A percentile compares a stretch with the other conserved stretches of the same genome.
These are phyloP conservation scores for Trichoderma sp. DNA, from an alignment of 2,329 filamentous ascomycete genomes.

Conservation along the genomic window DNA sequence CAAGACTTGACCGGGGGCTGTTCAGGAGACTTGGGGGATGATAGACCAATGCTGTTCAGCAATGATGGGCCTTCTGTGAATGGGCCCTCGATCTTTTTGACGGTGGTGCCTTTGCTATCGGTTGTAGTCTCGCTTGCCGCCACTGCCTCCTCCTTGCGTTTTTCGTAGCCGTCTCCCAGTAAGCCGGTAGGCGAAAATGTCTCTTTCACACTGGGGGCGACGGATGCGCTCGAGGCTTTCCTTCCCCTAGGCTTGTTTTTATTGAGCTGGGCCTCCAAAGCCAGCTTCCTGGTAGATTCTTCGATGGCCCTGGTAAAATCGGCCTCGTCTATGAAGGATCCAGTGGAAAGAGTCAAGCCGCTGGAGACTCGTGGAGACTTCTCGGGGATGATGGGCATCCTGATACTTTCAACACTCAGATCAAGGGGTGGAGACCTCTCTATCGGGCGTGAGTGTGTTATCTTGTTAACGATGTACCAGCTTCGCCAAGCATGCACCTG, in stretches of 20 bases:
- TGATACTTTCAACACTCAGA: slow-evolving; percentile 5
- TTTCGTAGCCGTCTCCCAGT: slow-evolving; percentile 48
- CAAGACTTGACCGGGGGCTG: slow-evolving; percentile 31
- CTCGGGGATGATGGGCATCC: neutral
- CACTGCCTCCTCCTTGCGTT: slow-evolving; percentile 40
- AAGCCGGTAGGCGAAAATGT: slow-evolving; percentile 50
- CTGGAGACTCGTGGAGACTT: slow-evolving; percentile 5
- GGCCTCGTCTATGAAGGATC: slow-evolving; percentile 19
- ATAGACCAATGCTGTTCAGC: slow-evolving; percentile 39
- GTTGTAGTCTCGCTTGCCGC: slow-evolving; percentile 26
- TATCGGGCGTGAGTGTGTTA: slow-evolving; percentile 48
- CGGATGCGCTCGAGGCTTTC: slow-evolving; percentile 11
- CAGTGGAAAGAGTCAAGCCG: slow-evolving; percentile 3
- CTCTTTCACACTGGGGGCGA: slow-evolving; percentile 27
- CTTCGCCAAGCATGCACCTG: slow-evolving; percentile 79
- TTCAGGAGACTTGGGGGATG: slow-evolving; percentile 27
- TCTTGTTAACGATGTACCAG: slow-evolving; percentile 80
- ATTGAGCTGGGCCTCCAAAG: slow-evolving; percentile 13
- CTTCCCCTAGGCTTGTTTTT: slow-evolving; percentile 12
- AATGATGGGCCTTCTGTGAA: slow-evolving; percentile 58
- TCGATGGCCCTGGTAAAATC: slow-evolving; percentile 21
- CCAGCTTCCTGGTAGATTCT: slow-evolving; percentile 19
- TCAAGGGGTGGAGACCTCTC: slow-evolving; percentile 24
- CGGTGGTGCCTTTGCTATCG: slow-evolving; percentile 30
- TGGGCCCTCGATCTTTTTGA: slow-evolving; percentile 33